A percentile compares a stretch with the other conserved stretches of the same genome.
Conservation (phyloP, 768 basidiomycete genomes). For the Suillus brevipes region DNA sequence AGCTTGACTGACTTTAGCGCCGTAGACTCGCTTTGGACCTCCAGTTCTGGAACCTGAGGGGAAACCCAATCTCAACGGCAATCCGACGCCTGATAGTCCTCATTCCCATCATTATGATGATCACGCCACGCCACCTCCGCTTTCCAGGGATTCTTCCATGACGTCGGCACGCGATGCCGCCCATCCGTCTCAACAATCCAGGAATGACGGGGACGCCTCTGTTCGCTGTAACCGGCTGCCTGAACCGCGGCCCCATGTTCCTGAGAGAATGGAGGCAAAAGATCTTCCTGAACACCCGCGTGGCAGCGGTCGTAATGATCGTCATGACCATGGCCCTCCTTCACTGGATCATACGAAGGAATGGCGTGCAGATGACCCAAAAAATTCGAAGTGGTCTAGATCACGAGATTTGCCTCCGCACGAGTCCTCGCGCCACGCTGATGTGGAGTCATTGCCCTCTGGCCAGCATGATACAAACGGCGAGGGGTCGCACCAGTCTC, state of each 20-base stretch:
- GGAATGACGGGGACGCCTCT: not conserved
- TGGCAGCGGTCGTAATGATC: not conserved
- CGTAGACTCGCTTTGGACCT: constrained; percentile 35
- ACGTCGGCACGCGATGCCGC: constrained; percentile 15
- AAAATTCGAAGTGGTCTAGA: not conserved
- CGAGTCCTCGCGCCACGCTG: not conserved
- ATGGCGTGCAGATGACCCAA: not conserved
- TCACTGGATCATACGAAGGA: not conserved
- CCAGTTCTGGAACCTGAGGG: constrained; percentile 15
- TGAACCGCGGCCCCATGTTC: not conserved
- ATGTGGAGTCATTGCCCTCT: not conserved
- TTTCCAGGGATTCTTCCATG: constrained; percentile 32
- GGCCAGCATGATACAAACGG: not conserved
- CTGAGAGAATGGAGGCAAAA: no score
- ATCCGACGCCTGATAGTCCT: constrained; percentile 19
- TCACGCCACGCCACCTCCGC: constrained; percentile 29
- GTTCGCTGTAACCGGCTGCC: constrained; percentile 1
- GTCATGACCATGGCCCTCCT: not conserved
- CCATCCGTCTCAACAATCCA: constrained; percentile 9
- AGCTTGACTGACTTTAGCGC: not conserved
- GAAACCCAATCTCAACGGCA: no score
- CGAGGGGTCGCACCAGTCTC: constrained; percentile 7
- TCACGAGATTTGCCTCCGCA: not conserved
- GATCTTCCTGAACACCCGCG: not conserved
- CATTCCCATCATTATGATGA: constrained; percentile 15